Base-by-base conservation (phyloP, 169 alveolate species). In the Plasmodium yoelii region DNA sequence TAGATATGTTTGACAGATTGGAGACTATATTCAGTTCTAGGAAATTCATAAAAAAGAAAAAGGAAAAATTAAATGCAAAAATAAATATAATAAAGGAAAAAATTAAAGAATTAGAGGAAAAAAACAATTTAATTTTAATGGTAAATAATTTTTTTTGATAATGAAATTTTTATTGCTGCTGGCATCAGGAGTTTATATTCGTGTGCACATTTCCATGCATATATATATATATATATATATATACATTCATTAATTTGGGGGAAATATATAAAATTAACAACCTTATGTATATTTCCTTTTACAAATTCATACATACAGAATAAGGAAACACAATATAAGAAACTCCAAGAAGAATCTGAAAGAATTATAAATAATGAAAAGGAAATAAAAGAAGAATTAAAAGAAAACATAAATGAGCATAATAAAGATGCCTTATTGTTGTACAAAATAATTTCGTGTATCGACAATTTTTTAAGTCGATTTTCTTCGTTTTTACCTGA, bases 1-100 rank as follows among this genome's bases (percentile, higher is more conserved):
- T 77, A 44, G 88, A 77, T 24, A 77, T 77, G 77, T 77, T 77
- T 59, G 88, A 77, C 75, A 77, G 88, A 57, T 68, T 77, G n/a
- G 88, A 77, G 57, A 77, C 88, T 9, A 77, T 77, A 77, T 77
- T 77, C 49, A 77, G 68, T 44, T 77, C 88, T 12, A 67, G 88
- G 19, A 75, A 77, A 53, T 77, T 77, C 73, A 63, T 77, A 77
- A 61, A 51, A 77, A 77, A 64, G 51, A 77, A 77, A 51, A 63
- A 77, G 65, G 88, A 77, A 53, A 57, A 69, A 19, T 69, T 77
- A 19, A 77, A 64, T 28, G 70, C 63, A 15, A 77, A 77, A 57
- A 77, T 77, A 77, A 77, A 77, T 77, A 44, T 57, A 42, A 57
- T 77, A 34, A 77, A 77, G 88, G 88, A 67, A 49, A 77, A 64